These are phyloP conservation scores for Microbotryum scabiosae DNA, from an alignment of 1,284 basidiomycete genomes.

Conservation along the genomic window DNA sequence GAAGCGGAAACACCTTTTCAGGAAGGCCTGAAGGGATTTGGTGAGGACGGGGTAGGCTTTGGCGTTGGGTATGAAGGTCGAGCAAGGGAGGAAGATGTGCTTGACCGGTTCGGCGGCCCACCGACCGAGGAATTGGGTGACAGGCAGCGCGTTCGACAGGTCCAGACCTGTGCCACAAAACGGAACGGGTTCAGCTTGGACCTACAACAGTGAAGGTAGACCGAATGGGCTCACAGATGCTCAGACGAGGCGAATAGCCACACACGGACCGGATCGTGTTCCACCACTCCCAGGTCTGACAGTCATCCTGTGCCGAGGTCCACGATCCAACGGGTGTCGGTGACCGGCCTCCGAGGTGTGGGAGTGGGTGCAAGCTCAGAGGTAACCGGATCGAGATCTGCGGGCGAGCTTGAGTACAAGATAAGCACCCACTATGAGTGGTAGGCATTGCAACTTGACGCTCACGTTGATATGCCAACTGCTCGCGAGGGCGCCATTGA, in stretches of 20 bases:
- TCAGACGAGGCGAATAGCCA: conserved; percentile 71
- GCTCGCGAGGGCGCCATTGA: conserved; percentile 65
- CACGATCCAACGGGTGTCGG: conserved; percentile 20
- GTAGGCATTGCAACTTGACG: conserved; percentile 12
- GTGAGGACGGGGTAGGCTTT: conserved; percentile 96
- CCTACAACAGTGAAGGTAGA: not conserved
- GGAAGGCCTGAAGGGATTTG: conserved; percentile 80
- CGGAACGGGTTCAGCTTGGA: conserved; percentile 5
- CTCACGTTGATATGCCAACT: conserved; percentile 36
- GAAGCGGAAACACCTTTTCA: conserved; percentile 63
- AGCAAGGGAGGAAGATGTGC: conserved; percentile 78
- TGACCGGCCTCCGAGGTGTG: conserved; percentile 24
- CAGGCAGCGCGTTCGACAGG: conserved; percentile 73
- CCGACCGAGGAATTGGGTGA: conserved; percentile 58
- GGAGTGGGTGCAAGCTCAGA: conserved; percentile 55
- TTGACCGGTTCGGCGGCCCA: conserved; percentile 90
- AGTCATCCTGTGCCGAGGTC: conserved; percentile 53
- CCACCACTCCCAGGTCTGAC: conserved; percentile 96
- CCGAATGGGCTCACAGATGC: conserved; percentile 54
- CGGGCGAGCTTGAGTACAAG: not conserved
- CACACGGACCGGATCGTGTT: conserved; percentile 83
- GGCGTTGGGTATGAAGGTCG: conserved; percentile 86
- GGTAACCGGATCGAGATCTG: conserved; percentile 60
- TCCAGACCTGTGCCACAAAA: conserved; percentile 60
- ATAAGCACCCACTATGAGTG: not conserved